These are phyloP conservation scores for barley (Hordeum vulgare) DNA, from an alignment of 176 grass and related monocot genomes.

Conservation along the genomic window DNA sequence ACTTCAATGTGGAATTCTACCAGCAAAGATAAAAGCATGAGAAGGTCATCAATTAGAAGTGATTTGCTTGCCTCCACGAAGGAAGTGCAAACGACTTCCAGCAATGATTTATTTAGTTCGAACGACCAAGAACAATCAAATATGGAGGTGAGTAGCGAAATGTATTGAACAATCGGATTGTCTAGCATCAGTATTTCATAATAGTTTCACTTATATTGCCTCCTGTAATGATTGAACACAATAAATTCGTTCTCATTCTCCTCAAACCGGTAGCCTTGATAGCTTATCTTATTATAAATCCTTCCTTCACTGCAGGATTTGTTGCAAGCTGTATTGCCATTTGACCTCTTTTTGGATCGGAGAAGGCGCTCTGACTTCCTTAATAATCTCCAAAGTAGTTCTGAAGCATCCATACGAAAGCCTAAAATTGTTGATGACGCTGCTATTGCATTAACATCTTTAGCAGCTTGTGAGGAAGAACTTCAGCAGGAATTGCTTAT, in stretches of 20 bases:
- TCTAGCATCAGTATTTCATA: constrained; percentile 12
- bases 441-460: constrained; percentile 75
- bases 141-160: constrained; percentile 47
- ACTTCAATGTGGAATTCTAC: constrained; percentile 86
- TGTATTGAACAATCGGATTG: constrained; percentile 1
- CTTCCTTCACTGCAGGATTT: constrained; percentile 58
- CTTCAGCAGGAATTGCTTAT: constrained; percentile 91
- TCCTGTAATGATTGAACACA: constrained; percentile 15
- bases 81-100: constrained; percentile 30
- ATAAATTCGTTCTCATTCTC: not conserved
- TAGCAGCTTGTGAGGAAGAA: constrained; percentile 92
- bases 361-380: constrained; percentile 81
- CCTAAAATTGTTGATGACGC: constrained; percentile 67
- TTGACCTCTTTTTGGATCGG: constrained; percentile 92
- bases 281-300: constrained; percentile 12
- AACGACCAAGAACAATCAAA: constrained; percentile 56
- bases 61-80: constrained; percentile 46
- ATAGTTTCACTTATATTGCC: constrained; percentile 2
- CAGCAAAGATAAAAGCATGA: constrained; percentile 53
- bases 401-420: constrained; percentile 46
- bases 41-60: constrained; percentile 63
- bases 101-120: constrained; percentile 37
- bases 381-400: constrained; percentile 73
- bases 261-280: not conserved
- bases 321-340: constrained; percentile 87